phyloP scores from a whole-genome alignment of 768 basidiomycete species.

The Serendipita indica region DNA sequence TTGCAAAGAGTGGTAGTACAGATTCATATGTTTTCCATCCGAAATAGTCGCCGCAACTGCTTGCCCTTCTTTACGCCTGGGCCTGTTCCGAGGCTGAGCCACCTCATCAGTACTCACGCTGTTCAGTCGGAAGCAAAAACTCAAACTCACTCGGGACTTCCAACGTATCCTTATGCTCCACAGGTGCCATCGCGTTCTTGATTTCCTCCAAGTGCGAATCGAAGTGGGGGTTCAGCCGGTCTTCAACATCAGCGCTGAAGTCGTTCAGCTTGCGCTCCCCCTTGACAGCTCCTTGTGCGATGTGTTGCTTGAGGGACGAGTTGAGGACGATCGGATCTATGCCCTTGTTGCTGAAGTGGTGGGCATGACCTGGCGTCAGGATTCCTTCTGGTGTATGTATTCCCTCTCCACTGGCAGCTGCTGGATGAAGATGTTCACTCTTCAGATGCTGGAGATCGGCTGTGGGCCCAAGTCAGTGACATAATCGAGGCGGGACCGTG shows the following conservation, averaged over 20 bases:
- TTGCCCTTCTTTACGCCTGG: too few relatives aligned
- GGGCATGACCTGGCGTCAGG: background rate
- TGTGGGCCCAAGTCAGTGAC: background rate
- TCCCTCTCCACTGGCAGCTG: background rate
- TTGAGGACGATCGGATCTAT: conserved; percentile 7
- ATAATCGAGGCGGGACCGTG: background rate
- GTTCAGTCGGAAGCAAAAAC: too few relatives aligned
- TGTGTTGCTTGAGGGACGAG: conserved; percentile 3
- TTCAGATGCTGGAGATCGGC: conserved; percentile 4
- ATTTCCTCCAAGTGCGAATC: background rate
- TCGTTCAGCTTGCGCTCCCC: background rate
- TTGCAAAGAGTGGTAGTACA: too few relatives aligned
- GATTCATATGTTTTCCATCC: too few relatives aligned
- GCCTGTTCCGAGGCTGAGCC: too few relatives aligned
- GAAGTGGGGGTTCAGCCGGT: conserved; percentile 3
- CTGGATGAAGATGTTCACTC: background rate
- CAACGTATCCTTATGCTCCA: background rate
- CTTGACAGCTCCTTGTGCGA: background rate
- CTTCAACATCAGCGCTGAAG: background rate
- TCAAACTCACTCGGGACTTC: background rate
- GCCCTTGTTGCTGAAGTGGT: background rate
- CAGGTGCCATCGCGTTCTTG: background rate
- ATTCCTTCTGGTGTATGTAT: background rate
- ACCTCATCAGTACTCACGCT: too few relatives aligned
- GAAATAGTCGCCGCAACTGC: too few relatives aligned